phyloP scores from a whole-genome alignment of 371 early-diverging fungal species.

The Mortierella sp. region DNA sequence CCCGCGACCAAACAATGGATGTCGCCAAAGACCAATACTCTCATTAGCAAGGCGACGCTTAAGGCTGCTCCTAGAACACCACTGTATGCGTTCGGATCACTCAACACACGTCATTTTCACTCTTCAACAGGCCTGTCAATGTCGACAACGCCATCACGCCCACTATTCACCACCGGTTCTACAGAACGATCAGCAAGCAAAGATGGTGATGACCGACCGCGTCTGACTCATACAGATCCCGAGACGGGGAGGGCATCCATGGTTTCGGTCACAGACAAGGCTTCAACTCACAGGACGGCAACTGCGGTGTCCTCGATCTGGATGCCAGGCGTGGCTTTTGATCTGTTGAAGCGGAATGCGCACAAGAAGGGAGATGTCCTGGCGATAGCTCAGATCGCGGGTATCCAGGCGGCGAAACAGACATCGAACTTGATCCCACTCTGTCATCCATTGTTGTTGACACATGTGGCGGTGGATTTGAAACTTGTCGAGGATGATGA shows the following conservation, averaged over 20 bases:
- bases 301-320: constrained; percentile 76
- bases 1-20: too few relatives aligned
- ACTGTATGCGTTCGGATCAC: too few relatives aligned
- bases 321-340: constrained; percentile 70
- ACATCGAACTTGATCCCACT: constrained; percentile 88
- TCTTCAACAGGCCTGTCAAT: neutral
- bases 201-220: constrained; percentile 10
- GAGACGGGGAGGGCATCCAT: constrained; percentile 80
- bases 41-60: too few relatives aligned
- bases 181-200: neutral
- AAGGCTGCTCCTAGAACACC: too few relatives aligned
- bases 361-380: constrained; percentile 90
- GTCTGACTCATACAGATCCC: constrained; percentile 82
- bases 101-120: neutral
- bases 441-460: constrained; percentile 88
- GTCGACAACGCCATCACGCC: neutral
- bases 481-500: constrained; percentile 56
- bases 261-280: constrained; percentile 86
- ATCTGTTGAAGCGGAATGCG: constrained; percentile 67
- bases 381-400: constrained; percentile 89
- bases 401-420: constrained; percentile 91
- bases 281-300: constrained; percentile 75
- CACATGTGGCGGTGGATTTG: constrained; percentile 75
- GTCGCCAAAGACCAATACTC: too few relatives aligned
- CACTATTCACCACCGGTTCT: neutral